Percentiles rank a stretch among this genome's conserved stretches.
phyloP scores from a whole-genome alignment of 2,329 filamentous ascomycete species.

The Cladosporium sp. region DNA sequence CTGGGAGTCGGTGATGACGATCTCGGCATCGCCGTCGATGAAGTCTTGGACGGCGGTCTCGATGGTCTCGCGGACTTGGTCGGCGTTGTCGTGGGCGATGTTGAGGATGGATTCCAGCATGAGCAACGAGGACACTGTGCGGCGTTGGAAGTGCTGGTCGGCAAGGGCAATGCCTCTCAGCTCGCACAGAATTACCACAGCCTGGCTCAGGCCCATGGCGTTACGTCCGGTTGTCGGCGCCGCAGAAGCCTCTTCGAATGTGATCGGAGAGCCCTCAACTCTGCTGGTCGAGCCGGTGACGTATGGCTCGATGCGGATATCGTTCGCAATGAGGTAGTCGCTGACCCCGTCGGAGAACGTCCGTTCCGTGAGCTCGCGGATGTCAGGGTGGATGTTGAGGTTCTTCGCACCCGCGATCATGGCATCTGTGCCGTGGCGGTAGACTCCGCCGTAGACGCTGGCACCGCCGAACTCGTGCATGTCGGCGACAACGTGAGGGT shows the following conservation, averaged over 20 bases:
- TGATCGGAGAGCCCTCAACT: not conserved
- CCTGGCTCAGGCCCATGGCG: constrained; percentile 32
- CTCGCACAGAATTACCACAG: constrained; percentile 32
- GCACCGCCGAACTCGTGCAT: constrained; percentile 31
- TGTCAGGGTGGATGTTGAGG: constrained; percentile 24
- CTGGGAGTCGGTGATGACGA: constrained; percentile 28
- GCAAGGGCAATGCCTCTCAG: constrained; percentile 32
- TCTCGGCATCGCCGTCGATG: constrained; percentile 21
- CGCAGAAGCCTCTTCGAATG: constrained; percentile 3
- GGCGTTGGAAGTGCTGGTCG: constrained; percentile 29
- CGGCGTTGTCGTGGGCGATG: constrained; percentile 27
- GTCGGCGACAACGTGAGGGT: constrained; percentile 29
- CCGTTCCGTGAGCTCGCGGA: constrained; percentile 26
- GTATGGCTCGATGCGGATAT: constrained; percentile 31
- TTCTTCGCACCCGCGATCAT: constrained; percentile 25
- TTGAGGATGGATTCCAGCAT: constrained; percentile 32
- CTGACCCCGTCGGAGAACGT: constrained; percentile 27
- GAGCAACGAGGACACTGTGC: constrained; percentile 28
- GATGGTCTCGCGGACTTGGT: constrained; percentile 25
- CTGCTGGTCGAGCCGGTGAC: constrained; percentile 24
- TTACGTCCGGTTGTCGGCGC: constrained; percentile 32
- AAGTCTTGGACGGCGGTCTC: constrained; percentile 26
- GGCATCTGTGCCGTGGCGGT: constrained; percentile 29
- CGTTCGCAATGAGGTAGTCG: constrained; percentile 19
- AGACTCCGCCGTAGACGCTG: constrained; percentile 20